A percentile compares a stretch with the other conserved stretches of the same genome.
Evolutionary conservation across 2,329 filamentous ascomycete genomes (phyloP).

Genomic region (Colletotrichum plurivorum): DNA sequence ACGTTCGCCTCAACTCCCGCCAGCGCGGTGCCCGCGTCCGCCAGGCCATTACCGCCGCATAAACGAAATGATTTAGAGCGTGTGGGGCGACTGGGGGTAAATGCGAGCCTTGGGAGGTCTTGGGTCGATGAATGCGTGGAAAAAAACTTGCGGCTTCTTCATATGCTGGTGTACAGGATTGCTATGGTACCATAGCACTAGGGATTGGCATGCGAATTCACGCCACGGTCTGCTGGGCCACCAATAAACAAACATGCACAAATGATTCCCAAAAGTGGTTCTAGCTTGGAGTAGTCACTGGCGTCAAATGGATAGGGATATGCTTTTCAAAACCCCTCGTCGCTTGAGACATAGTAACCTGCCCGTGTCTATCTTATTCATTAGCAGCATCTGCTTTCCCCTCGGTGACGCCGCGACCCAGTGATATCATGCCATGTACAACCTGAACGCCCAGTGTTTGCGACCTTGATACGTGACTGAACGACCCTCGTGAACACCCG

Average conservation of each 20-base stretch:
- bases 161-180: constrained; percentile 50
- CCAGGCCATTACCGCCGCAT: constrained; percentile 76
- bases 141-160: constrained; percentile 44
- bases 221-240: constrained; percentile 38
- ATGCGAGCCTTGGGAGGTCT: constrained; percentile 42
- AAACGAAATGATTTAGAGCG: constrained; percentile 50
- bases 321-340: constrained; percentile 47
- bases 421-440: no score
- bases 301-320: constrained; percentile 44
- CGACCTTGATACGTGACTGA: neutral
- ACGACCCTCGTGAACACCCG: neutral
- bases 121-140: constrained; percentile 38
- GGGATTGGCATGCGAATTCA: constrained; percentile 52
- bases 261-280: constrained; percentile 26
- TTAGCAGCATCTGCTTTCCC: no score
- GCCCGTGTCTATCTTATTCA: no score
- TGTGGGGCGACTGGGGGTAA: constrained; percentile 30
- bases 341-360: no score
- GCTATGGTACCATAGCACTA: constrained; percentile 52
- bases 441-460: no score
- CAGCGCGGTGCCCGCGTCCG: constrained; percentile 84
- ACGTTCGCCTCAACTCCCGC: constrained; percentile 84
- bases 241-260: constrained; percentile 42
- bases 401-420: no score
- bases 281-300: constrained; percentile 24